These are phyloP conservation scores for Neurospora pannonica DNA, from an alignment of 495 filamentous ascomycete genomes.

Conservation along the genomic window DNA sequence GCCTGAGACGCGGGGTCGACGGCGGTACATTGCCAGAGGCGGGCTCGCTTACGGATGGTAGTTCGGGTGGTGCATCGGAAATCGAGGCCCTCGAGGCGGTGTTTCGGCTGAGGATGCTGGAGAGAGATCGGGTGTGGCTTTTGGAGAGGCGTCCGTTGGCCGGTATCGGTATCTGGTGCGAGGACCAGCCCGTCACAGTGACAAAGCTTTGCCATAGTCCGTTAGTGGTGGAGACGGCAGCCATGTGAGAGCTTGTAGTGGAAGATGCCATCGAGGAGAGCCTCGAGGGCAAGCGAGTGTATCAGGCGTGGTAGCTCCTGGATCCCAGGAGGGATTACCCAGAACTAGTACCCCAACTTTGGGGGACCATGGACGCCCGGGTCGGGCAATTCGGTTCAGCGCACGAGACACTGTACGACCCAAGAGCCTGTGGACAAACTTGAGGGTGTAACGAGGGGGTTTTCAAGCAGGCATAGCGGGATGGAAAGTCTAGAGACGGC, in stretches of 20 bases:
- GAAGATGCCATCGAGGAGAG: background rate
- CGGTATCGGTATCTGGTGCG: conserved; percentile 26
- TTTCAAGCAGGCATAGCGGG: background rate
- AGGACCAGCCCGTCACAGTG: conserved; percentile 41
- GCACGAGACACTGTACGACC: background rate
- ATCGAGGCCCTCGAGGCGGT: conserved; percentile 4
- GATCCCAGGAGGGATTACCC: background rate
- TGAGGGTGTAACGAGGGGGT: background rate
- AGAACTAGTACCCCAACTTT: background rate
- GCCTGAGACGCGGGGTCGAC: conserved; percentile 22
- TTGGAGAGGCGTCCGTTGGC: conserved; percentile 26
- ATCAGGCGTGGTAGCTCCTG: background rate
- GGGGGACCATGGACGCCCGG: background rate
- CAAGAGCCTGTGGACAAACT: background rate
- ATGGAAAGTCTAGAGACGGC: background rate
- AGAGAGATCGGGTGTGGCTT: conserved; percentile 42
- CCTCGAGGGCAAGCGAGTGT: background rate
- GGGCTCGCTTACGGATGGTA: background rate
- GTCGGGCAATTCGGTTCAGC: background rate
- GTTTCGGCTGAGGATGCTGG: conserved; percentile 26
- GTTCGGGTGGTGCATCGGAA: conserved; percentile 1
- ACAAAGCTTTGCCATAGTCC: conserved; percentile 33
- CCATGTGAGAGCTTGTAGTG: conserved; percentile 12
- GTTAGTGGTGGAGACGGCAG: conserved; percentile 20
- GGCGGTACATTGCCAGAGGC: background rate